These are phyloP conservation scores for Flaveria floridana DNA, from an alignment of 140 eudicot genomes.

Conservation along the genomic window DNA sequence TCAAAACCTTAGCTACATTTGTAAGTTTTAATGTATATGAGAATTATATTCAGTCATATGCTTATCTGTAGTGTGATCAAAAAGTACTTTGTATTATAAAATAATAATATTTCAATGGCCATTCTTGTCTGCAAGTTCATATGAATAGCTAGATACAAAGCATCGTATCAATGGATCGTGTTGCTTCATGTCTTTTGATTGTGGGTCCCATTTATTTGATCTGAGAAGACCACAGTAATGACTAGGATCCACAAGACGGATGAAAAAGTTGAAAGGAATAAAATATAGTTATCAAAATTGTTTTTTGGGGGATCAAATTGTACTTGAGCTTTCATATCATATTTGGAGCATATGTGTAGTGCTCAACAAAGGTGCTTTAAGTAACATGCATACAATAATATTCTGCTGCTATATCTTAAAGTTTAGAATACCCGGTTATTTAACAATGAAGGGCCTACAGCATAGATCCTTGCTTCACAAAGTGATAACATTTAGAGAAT, in stretches of 20 bases:
- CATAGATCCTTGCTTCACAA: constrained; percentile 41
- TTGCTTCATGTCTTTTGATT: neutral
- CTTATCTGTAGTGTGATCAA: constrained; percentile 12
- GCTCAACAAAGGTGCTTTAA: constrained; percentile 23
- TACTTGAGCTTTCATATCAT: constrained; percentile 15
- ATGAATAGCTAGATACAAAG: constrained; percentile 18
- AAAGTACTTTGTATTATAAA: neutral
- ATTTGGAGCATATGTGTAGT: constrained; percentile 28
- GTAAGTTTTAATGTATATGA: constrained; percentile 21
- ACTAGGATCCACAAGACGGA: constrained; percentile 3
- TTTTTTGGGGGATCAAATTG: constrained; percentile 21
- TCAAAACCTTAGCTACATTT: constrained; percentile 24
- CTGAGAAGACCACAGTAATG: neutral
- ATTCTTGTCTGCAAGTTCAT: constrained; percentile 23
- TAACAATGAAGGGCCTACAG: constrained; percentile 24
- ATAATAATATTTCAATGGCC: constrained; percentile 17
- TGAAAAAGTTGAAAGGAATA: neutral
- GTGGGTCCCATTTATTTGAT: constrained; percentile 1
- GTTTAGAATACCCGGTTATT: constrained; percentile 26
- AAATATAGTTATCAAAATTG: neutral
- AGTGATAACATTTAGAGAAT: constrained; percentile 25
- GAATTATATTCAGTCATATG: constrained; percentile 9
- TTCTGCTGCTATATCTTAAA: constrained; percentile 26
- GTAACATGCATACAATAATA: constrained; percentile 30
- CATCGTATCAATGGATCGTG: constrained; percentile 6